A percentile compares a stretch with the other conserved stretches of the same genome.
These are phyloP conservation scores for Hypholoma sublateritium DNA, from an alignment of 768 basidiomycete genomes.

Conservation along the genomic window DNA sequence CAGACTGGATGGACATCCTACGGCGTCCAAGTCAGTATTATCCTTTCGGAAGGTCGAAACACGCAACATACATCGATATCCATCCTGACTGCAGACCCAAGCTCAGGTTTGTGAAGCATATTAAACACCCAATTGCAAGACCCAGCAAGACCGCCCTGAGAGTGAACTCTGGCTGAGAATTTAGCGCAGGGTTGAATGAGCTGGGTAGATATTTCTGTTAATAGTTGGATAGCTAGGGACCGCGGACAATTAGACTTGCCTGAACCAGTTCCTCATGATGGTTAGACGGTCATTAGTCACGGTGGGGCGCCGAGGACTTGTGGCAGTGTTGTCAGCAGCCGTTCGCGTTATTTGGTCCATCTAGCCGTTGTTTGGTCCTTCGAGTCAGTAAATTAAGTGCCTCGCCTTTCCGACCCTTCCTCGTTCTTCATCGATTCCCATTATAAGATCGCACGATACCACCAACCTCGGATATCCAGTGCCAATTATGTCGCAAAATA, in stretches of 20 bases:
- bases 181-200: conserved; percentile 11
- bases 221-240: background rate
- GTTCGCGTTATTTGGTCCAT: conserved; percentile 21
- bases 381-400: conserved; percentile 13
- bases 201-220: conserved; percentile 2
- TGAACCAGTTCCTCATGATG: conserved; percentile 22
- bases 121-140: conserved; percentile 78
- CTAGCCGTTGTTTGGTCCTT: conserved; percentile 15
- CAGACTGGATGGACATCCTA: conserved; percentile 96
- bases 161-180: conserved; percentile 42
- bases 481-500: conserved; percentile 49
- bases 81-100: conserved; percentile 88
- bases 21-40: background rate
- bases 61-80: conserved; percentile 71
- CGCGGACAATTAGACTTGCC: conserved; percentile 10
- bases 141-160: conserved; percentile 71
- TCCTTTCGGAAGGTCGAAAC: background rate
- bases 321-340: conserved; percentile 1
- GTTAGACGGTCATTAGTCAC: conserved; percentile 9
- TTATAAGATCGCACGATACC: conserved; percentile 1
- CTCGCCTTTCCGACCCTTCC: conserved; percentile 12
- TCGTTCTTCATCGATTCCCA: conserved; percentile 6
- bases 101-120: conserved; percentile 92
- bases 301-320: conserved; percentile 4
- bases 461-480: background rate